Base-by-base conservation (phyloP, 345 rosid species). In the Populus tremula region DNA sequence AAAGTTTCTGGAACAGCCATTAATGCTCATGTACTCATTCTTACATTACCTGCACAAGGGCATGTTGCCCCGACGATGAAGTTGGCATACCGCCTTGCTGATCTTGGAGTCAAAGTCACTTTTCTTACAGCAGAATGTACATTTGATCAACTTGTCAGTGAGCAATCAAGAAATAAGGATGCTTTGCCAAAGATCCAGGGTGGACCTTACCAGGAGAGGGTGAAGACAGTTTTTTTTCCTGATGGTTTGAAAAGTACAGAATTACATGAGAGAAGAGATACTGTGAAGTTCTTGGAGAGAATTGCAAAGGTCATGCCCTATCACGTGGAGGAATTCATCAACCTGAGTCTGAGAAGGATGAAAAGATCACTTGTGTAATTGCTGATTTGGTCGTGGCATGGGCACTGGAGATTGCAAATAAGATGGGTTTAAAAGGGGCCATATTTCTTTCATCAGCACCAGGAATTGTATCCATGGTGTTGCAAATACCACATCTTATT, bases 21-120 rank as follows among this genome's bases (percentile, higher is more conserved):
- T 6, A 39, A 39, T 39, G 41, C 68, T 5, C 85, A 84, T 73
- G 78, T 76, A 9, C 74, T 81, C 25, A 43, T 79, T 41, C 47
- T 84, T 8, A 59, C 87, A 1, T 73, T 41, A 13, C 85, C 84
- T 6, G 53, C 68, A 12, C 83, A 81, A 76, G 87, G 84, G 1
- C 84, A 84, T 71, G 70, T 81, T 29, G 17, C 50, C 1, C 76
- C 84, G 9, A 36, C 79, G 8, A 45, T 84, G 77, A 79, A 81
- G 66, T 68, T 84, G 7, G 75, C 77, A 6, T 56, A 79, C 41
- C 29, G 39, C 8, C 76, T 81, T 6, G 70, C 66, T 23, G 63
- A 70, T 39, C 31, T 21, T n/a, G 79, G 84, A 49, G 1, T 66
- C 73, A 79, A 54, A 41, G 78, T 79, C 35, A 84, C 84, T 17